Evolutionary conservation across 1,139 yeast species (phyloP), one percentile per base, ranked within the genome.

Genomic region (Candida dubliniensis): DNA sequence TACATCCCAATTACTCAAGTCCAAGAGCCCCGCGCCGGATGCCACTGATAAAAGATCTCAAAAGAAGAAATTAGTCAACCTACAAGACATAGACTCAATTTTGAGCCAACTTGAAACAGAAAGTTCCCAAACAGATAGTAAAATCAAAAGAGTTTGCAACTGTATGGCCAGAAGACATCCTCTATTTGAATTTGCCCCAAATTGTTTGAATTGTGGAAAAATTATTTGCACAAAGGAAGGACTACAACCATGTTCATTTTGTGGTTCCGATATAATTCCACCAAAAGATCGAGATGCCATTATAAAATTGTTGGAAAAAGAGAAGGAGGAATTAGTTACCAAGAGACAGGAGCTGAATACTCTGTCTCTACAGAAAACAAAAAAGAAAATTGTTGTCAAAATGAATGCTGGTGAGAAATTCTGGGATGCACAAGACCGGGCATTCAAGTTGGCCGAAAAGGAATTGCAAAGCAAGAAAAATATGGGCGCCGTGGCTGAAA

Each of bases 151-250:
- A 25, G 55, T 52, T 5, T 95, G 99, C 59, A 79, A 84, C 51
- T 95, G 99, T 58, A 84, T 82, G 79, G 93, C 87, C 1, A 81
- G 87, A 1, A 71, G 87, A 47, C 99, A 95, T 59, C 96, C 97
- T 2, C 67, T 95, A 35, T 87, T 89, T 53, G 95, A 87, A 47
- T 76, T 87, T 47, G 93, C 95, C 0, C 99, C 99, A 0, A 95
- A 95, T 60, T 95, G 99, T 57, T 66, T 93, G 36, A 83, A 85
- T 47, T 95, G 99, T 64, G 99, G 99, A 9, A 89, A 90, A 60
- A 88, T 95, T 33, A 87, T 93, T 2, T 95, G 99, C 67, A 76
- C 77, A 3, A 83, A 83, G 55, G 98, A 95, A 59, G 98, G 98
- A 0, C 61, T 82, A n/a, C 89, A 90, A 44, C 95, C 95, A 4